Evolutionary conservation across 2,329 filamentous ascomycete genomes (phyloP).

Genomic region (Apiospora saccharicola): DNA sequence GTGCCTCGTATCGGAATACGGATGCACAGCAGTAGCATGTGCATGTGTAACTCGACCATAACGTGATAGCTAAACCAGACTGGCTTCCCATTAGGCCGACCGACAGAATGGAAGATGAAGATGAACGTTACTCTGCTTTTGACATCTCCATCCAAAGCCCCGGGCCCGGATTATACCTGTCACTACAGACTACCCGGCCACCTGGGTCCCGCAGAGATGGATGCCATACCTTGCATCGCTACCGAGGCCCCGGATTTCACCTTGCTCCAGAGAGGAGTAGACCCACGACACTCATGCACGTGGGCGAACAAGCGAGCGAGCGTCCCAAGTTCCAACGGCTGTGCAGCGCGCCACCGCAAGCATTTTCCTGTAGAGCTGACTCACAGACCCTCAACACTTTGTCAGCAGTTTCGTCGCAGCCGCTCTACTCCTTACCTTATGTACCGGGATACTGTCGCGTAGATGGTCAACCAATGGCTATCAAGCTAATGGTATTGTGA

Average conservation of each 20-base stretch:
- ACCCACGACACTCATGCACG: slow-evolving; percentile 5
- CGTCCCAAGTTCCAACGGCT: neutral
- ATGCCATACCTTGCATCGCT: slow-evolving; percentile 4
- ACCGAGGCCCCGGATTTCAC: neutral
- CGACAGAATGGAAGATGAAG: too few relatives aligned
- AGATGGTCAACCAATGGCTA: neutral
- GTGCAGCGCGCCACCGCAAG: neutral
- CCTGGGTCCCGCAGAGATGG: neutral
- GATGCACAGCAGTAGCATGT: neutral
- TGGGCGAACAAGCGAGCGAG: neutral
- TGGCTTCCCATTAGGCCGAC: neutral
- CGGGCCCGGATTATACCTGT: neutral
- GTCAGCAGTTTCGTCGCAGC: neutral
- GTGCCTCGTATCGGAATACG: neutral
- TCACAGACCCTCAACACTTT: neutral
- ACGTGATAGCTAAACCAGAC: neutral
- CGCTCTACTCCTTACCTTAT: neutral
- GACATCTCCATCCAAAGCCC: neutral
- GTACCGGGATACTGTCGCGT: neutral
- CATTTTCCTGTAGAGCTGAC: neutral
- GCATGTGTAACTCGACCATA: neutral
- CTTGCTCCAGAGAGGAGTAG: neutral
- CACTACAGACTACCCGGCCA: neutral
- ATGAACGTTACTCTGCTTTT: neutral
- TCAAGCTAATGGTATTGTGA: neutral